Conservation (phyloP, 495 filamentous ascomycete species). For the Trichoderma orchidacearum region DNA sequence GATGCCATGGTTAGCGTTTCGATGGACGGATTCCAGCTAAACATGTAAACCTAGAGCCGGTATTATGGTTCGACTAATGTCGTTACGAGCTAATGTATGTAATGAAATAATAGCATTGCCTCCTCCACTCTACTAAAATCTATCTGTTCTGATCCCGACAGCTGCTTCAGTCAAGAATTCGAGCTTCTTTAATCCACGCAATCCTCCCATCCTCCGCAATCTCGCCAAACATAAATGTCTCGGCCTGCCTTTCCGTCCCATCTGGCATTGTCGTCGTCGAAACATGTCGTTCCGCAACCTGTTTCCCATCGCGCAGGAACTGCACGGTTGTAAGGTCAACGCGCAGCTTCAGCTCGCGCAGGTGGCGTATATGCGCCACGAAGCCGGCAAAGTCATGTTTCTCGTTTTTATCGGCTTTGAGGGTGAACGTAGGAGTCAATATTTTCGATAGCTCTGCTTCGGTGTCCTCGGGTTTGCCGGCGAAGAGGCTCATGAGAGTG, state of each 20-base stretch:
- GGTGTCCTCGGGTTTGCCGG: conserved; percentile 5
- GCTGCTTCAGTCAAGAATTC: too few species aligned
- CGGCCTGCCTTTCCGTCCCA: neutral
- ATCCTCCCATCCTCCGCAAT: conserved; percentile 5
- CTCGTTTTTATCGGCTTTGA: neutral
- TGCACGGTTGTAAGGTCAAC: neutral
- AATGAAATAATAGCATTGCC: too few species aligned
- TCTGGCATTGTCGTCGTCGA: neutral
- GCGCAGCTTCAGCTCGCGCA: neutral
- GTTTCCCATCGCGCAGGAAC: conserved; percentile 2
- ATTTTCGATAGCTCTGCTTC: conserved; percentile 3
- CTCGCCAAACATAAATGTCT: conserved; percentile 5
- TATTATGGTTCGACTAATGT: too few species aligned
- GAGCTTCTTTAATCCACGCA: conserved; percentile 3
- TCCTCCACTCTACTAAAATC: neutral
- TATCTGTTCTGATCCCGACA: too few species aligned
- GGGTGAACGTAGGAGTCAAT: neutral
- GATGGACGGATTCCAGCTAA: neutral
- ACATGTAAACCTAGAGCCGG: neutral
- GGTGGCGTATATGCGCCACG: conserved; percentile 1
- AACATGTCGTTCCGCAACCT: conserved; percentile 3
- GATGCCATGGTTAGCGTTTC: conserved; percentile 11
- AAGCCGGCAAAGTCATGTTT: conserved; percentile 1
- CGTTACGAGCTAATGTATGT: too few species aligned
- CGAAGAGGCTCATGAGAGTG: conserved; percentile 3